Conservation (phyloP, 257 asterid genomes). For the Euphrasia confusa region DNA sequence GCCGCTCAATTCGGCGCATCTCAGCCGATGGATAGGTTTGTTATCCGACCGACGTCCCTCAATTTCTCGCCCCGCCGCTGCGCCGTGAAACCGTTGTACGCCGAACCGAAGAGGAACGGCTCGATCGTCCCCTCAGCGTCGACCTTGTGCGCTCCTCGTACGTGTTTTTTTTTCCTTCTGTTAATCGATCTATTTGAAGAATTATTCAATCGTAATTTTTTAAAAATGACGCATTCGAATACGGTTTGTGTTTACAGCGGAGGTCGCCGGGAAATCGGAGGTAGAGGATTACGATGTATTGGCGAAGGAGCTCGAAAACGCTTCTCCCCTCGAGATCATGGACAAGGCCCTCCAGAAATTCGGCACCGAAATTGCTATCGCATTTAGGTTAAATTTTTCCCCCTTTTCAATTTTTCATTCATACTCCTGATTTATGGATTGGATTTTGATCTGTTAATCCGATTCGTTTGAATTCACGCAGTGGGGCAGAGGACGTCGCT, state of each 20-base stretch:
- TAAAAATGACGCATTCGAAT: conserved; percentile 10
- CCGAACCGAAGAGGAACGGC: conserved; percentile 50
- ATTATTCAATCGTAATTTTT: neutral
- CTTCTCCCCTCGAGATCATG: conserved; percentile 74
- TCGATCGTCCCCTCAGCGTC: conserved; percentile 52
- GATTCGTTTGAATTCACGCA: conserved; percentile 24
- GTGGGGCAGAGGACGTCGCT: conserved; percentile 95
- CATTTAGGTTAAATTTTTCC: conserved; percentile 52
- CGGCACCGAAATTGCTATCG: conserved; percentile 72
- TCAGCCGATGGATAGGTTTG: conserved; percentile 49
- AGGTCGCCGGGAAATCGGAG: conserved; percentile 39
- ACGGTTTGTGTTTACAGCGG: conserved; percentile 27
- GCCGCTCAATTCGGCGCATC: conserved; percentile 42
- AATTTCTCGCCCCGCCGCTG: conserved; percentile 34
- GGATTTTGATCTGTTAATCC: too few species aligned
- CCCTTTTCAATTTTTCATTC: neutral
- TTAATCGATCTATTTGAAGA: neutral
- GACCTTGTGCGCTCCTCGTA: conserved; percentile 44
- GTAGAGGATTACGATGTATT: conserved; percentile 48
- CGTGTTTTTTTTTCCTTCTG: conserved; percentile 4
- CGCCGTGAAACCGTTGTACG: conserved; percentile 61
- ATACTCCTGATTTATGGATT: neutral
- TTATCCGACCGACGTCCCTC: conserved; percentile 30
- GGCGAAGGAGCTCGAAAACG: conserved; percentile 54
- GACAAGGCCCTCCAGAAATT: conserved; percentile 67